Evolutionary conservation across 1,284 basidiomycete species (phyloP).

Genomic region (Cutaneotrichosporon cavernicola): DNA sequence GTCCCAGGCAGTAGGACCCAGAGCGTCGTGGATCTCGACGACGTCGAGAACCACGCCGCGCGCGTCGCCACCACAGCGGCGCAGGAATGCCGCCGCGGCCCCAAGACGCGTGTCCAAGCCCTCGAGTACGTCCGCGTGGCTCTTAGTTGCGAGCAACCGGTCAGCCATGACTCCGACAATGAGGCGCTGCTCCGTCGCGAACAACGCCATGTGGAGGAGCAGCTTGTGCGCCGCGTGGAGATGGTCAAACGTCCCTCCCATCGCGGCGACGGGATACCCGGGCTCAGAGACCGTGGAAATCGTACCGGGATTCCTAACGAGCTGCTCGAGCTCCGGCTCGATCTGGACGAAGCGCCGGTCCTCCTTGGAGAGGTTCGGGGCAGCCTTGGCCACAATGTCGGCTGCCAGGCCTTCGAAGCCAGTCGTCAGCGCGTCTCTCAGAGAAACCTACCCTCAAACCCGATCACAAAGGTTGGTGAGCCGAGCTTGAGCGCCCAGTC

Average conservation of each 20-base stretch:
- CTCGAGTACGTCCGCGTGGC: conserved; percentile 69
- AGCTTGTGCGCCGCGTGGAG: conserved; percentile 98
- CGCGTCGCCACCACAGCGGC: conserved; percentile 21
- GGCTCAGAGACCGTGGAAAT: not conserved
- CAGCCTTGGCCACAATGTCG: conserved; percentile 9
- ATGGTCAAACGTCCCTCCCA: conserved; percentile 92
- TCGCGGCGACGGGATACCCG: conserved; percentile 48
- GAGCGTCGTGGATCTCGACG: conserved; percentile 74
- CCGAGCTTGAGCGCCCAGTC: conserved; percentile 29
- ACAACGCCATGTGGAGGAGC: conserved; percentile 83
- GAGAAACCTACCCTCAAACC: conserved; percentile 24
- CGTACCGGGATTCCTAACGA: not conserved
- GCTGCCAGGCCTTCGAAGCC: conserved; percentile 12
- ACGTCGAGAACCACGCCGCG: conserved; percentile 52
- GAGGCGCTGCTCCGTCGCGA: conserved; percentile 73
- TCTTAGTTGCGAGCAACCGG: conserved; percentile 70
- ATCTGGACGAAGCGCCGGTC: not conserved
- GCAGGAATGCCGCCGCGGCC: conserved; percentile 64
- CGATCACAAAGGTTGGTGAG: conserved; percentile 19
- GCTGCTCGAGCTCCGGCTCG: not conserved
- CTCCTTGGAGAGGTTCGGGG: not conserved
- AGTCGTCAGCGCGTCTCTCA: not conserved
- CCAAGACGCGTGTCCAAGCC: conserved; percentile 60
- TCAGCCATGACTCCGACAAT: conserved; percentile 85
- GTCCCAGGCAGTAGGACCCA: conserved; percentile 82